Conservation (phyloP, 306 rosid species). For the Ammopiptanthus mongolicus region DNA sequence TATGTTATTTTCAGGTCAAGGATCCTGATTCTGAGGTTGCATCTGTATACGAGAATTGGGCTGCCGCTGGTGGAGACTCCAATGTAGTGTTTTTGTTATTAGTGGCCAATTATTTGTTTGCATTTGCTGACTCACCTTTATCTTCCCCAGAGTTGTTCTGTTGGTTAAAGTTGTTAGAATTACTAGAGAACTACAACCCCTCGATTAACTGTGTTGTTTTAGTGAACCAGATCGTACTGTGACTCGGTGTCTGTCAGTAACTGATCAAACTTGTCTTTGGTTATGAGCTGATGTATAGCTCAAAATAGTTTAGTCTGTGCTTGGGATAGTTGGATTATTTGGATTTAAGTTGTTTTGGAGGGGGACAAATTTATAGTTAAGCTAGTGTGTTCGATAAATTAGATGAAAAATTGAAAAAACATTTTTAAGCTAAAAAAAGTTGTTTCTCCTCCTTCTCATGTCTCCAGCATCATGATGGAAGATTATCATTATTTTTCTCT, state of each 20-base stretch:
- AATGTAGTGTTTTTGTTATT: slow-evolving; percentile 40
- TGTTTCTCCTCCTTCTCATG: too few relatives aligned
- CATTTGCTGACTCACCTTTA: neutral
- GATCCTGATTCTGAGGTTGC: slow-evolving; percentile 71
- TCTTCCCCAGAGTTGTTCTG: neutral
- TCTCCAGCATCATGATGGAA: too few relatives aligned
- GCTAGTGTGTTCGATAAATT: too few relatives aligned
- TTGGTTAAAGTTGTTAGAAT: neutral
- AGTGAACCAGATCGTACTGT: neutral
- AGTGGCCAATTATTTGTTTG: slow-evolving; percentile 16
- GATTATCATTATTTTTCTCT: too few relatives aligned
- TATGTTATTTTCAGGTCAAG: slow-evolving; percentile 56
- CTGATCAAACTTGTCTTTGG: neutral
- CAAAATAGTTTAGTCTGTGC: neutral
- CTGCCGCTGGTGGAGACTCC: slow-evolving; percentile 25
- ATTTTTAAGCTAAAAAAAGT: too few relatives aligned
- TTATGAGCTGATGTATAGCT: neutral
- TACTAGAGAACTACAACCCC: neutral
- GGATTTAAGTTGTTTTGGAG: too few relatives aligned
- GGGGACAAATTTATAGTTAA: too few relatives aligned
- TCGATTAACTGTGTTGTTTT: neutral
- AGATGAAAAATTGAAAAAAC: too few relatives aligned
- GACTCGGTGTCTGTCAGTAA: neutral
- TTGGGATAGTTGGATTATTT: too few relatives aligned
- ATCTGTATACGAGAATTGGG: slow-evolving; percentile 58